phyloP scores from a whole-genome alignment of 345 rosid genomes.

The Psidium friedrichsthalianum region DNA sequence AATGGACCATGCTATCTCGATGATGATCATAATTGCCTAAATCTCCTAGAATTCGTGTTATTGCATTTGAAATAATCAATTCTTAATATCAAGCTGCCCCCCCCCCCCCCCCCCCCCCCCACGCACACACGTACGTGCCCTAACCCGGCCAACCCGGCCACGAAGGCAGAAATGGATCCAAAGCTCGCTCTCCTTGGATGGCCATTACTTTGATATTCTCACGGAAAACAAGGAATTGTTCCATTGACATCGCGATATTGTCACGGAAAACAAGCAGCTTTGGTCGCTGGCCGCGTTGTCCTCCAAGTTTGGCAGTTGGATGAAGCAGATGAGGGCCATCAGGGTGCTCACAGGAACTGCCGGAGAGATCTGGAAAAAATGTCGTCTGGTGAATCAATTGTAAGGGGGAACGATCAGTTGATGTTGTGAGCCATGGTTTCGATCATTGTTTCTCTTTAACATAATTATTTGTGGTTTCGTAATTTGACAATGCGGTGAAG shows the following conservation, averaged over 20 bases:
- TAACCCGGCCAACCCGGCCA: not conserved
- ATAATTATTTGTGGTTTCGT: not conserved
- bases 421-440: not conserved
- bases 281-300: not conserved
- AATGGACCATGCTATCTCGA: too few species aligned
- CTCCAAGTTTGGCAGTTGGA: not conserved
- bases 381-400: not conserved
- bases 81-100: too few species aligned
- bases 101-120: too few species aligned
- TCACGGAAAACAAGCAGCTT: not conserved
- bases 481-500: not conserved
- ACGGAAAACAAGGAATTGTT: slow-evolving; percentile 12
- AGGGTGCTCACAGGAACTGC: slow-evolving; percentile 1
- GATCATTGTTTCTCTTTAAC: not conserved
- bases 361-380: slow-evolving; percentile 1
- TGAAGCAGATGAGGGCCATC: slow-evolving; percentile 4
- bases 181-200: slow-evolving; percentile 8
- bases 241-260: slow-evolving; percentile 19
- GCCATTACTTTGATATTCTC: slow-evolving; percentile 13
- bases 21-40: too few species aligned
- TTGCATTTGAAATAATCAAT: too few species aligned
- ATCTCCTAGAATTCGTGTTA: too few species aligned
- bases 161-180: slow-evolving; percentile 7
- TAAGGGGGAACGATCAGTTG: not conserved
- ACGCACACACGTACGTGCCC: not conserved